These are phyloP conservation scores for Calonectria naviculata DNA, from an alignment of 2,329 filamentous ascomycete species.

Conservation along the genomic window DNA sequence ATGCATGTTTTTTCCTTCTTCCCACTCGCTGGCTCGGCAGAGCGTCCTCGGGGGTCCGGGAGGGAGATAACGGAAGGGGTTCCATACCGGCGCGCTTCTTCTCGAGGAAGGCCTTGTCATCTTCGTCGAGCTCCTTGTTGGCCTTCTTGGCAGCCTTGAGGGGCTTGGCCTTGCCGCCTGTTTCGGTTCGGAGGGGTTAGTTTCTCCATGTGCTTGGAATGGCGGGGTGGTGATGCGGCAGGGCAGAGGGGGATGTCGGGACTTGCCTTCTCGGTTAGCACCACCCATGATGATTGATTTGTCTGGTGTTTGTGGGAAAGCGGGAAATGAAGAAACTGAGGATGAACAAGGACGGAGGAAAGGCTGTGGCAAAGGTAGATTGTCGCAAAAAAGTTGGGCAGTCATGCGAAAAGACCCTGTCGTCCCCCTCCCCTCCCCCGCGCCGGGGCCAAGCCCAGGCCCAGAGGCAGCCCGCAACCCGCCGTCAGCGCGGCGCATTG, in stretches of 20 bases:
- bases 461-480: constrained; percentile 6
- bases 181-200: constrained; percentile 49
- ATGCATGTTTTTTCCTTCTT: background rate
- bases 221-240: constrained; percentile 13
- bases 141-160: constrained; percentile 92
- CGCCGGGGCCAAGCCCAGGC: constrained; percentile 5
- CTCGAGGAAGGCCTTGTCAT: constrained; percentile 83
- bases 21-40: background rate
- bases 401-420: constrained; percentile 27
- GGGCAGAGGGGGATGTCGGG: background rate
- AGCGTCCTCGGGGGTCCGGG: background rate
- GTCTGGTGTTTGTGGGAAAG: constrained; percentile 23
- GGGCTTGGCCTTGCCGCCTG: constrained; percentile 86
- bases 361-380: constrained; percentile 19
- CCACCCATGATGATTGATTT: constrained; percentile 49
- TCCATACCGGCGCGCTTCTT: constrained; percentile 86
- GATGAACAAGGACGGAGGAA: constrained; percentile 26
- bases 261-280: constrained; percentile 51
- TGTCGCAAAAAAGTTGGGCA: constrained; percentile 22
- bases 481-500: background rate
- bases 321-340: constrained; percentile 15
- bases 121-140: constrained; percentile 85
- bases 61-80: background rate
- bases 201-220: constrained; percentile 3
- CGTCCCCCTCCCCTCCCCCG: constrained; percentile 16